Evolutionary conservation across 306 rosid species (phyloP), one percentile per base, ranked within the genome.

Genomic region (Carpinus fangiana): DNA sequence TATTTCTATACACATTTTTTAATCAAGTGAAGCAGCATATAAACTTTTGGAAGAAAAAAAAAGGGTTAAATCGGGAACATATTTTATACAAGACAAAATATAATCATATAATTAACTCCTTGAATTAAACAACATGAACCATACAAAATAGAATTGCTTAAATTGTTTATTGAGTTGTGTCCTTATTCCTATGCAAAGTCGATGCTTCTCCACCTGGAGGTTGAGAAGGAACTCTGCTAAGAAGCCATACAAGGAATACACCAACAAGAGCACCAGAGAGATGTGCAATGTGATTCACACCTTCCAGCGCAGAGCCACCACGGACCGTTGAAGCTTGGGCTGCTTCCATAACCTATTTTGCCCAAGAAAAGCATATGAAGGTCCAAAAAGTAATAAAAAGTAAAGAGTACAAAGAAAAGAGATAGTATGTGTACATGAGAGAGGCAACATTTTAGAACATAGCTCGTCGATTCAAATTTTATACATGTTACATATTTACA

Each of bases 261-360:
- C 99, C 99, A 59, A 93, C 96, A 74, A 95, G 99, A 57, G 98
- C 98, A 75, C 98, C 99, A 46, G 98, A 93, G 76, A 95, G 98
- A 88, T 93, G 98, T 38, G 99, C 98, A 75, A 93, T 88, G 76
- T 93, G 98, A 81, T 95, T 95, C 81, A 95, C 93, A 82, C 80
- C 88, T 78, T 86, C 94, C 87, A 91, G 68, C 11, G 90, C 43
- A 80, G 74, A 62, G 80, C 91, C 91, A 64, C 96, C 92, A 0
- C 83, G 84, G 67, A 89, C 88, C 3, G 98, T 87, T 10, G 98
- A 93, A 76, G 99, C 94, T 82, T 95, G 98, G 47, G 99, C 99
- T 72, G 98, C 97, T 86, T 93, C 99, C 99, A 93, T 90, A 67
- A 95, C 96, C 99, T 93, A 77, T 65, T 48, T 78, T 68, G 53